Evolutionary conservation across 257 asterid genomes (phyloP), one percentile per base, ranked within the genome.

Genomic region (Hygrophila difformis): DNA sequence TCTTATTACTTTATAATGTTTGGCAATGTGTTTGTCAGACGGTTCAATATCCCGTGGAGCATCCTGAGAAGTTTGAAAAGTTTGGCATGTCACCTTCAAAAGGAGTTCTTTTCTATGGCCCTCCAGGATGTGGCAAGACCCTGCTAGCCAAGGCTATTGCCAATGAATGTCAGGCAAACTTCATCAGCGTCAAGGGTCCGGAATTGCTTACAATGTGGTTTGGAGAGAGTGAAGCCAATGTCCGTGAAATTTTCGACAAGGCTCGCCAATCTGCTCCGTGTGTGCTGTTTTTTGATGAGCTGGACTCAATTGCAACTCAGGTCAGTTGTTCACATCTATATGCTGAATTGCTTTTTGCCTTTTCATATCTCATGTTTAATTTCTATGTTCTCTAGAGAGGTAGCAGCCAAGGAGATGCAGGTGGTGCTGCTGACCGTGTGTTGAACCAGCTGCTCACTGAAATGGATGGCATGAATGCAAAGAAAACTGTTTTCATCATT

Each of bases 101-200:
- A 12, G 47, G 47, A 5, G 47, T 42, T 18, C 26, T 42, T 7
- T 42, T 42, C 47, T 42, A 42, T 19, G 47, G 47, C 12, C 47
- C 47, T 16, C 47, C 47, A 4, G 47, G 47, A 14, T 42, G 47
- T 19, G 47, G 47, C 18, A 42, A 42, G 18, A 42, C 47, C 1
- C 47, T 42, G 12, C 47, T 42, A 18, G 47, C 47, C 47, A 42
- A 42, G 47, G 47, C 47, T 8, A 42, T 42, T 42, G 47, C 47
- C 9, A 42, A 42, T 42, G 47, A 42, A 18, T 42, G 47, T 19
- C 47, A 42, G 18, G 47, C 47, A 9, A 42, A 42, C 18, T 42
- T 42, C 11, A 42, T 42, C 47, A 42, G 47, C 18, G 47, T 42
- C 5, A 42, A 42, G 11, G 47, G 47, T 2, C 47, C 47, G 6